These are phyloP conservation scores for Solanum piurae DNA, from an alignment of 257 asterid genomes.

Conservation along the genomic window DNA sequence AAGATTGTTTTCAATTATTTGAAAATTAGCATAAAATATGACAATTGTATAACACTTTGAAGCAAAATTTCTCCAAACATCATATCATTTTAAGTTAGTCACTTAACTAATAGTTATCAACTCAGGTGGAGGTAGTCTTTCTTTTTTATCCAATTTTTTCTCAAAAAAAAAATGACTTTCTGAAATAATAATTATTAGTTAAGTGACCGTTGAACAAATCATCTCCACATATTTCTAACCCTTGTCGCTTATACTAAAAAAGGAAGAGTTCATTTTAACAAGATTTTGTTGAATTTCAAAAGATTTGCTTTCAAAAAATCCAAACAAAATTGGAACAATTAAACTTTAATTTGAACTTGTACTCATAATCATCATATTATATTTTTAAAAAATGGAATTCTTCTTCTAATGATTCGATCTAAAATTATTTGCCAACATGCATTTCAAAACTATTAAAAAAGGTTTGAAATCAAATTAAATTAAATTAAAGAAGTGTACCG, in stretches of 20 bases:
- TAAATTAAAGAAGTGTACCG: constrained; percentile 38
- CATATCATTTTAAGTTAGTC: background rate
- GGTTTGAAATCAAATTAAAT: background rate
- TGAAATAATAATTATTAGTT: background rate
- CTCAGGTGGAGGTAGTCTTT: background rate
- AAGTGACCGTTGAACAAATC: background rate
- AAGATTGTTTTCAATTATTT: background rate
- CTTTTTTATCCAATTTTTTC: background rate
- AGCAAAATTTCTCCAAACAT: background rate
- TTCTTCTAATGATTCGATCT: background rate
- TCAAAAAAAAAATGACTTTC: accelerated
- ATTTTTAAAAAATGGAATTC: background rate
- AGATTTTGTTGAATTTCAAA: background rate
- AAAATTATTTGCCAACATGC: background rate
- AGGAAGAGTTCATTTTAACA: background rate
- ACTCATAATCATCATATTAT: background rate
- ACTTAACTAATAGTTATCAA: background rate
- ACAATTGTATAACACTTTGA: background rate
- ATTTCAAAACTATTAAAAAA: background rate
- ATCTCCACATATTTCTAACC: background rate
- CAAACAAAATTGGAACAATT: background rate
- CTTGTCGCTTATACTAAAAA: background rate
- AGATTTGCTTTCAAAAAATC: background rate
- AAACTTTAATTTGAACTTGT: background rate
- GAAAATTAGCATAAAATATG: background rate